phyloP scores from a whole-genome alignment of 2,329 filamentous ascomycete genomes.

The Colletotrichum musicola region DNA sequence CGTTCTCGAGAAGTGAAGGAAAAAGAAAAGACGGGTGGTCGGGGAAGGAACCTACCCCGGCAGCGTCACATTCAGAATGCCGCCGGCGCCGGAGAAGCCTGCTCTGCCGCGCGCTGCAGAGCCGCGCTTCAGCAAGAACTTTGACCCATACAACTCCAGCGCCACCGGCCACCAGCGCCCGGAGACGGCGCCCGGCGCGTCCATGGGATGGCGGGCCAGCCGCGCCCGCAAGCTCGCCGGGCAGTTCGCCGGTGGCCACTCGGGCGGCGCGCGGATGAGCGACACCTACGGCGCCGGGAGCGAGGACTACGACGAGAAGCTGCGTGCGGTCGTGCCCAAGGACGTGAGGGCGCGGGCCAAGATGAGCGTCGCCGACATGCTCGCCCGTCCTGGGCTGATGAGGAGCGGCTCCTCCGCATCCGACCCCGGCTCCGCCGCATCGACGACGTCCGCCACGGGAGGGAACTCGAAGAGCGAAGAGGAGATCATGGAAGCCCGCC shows the following conservation, averaged over 20 bases:
- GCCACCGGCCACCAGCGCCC: conserved; percentile 84
- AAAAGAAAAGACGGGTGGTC: background rate
- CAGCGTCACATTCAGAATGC: background rate
- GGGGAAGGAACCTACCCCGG: background rate
- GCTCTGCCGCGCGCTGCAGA: conserved; percentile 51
- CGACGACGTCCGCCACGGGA: background rate
- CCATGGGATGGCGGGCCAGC: conserved; percentile 76
- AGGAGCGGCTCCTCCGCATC: conserved; percentile 39
- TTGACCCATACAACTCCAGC: conserved; percentile 80
- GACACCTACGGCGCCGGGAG: conserved; percentile 77
- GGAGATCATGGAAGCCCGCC: conserved; percentile 45
- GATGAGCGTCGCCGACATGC: conserved; percentile 67
- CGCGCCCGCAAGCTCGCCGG: conserved; percentile 76
- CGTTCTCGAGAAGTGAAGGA: background rate
- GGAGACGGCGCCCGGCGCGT: conserved; percentile 72
- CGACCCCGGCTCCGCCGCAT: conserved; percentile 13
- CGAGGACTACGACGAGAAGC: conserved; percentile 63
- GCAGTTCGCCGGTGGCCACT: conserved; percentile 73
- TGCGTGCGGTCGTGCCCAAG: conserved; percentile 58
- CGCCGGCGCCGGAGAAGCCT: conserved; percentile 25
- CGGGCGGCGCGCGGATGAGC: conserved; percentile 70
- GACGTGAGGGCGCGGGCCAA: conserved; percentile 53
- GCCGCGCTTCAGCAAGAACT: conserved; percentile 59
- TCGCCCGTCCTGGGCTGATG: conserved; percentile 62
- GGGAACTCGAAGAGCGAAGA: conserved; percentile 43